phyloP scores from a whole-genome alignment of 768 basidiomycete species.

The Dacryopinax spathularia region DNA sequence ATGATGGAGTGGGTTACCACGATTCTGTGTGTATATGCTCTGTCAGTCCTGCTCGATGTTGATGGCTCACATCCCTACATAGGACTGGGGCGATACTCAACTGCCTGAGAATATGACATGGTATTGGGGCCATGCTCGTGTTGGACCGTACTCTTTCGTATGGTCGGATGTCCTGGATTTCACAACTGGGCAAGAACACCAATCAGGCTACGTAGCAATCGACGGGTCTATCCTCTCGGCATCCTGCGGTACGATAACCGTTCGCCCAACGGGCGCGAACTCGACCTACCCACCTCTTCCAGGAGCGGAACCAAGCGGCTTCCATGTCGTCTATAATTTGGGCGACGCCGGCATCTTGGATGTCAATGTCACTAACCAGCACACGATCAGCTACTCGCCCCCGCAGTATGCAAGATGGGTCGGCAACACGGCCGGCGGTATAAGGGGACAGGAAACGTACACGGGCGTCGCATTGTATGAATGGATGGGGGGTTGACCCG shows the following conservation, averaged over 20 bases:
- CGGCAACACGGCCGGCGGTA: background rate
- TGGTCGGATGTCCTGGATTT: background rate
- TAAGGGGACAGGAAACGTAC: background rate
- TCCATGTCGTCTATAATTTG: background rate
- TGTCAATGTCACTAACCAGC: background rate
- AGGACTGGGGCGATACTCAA: background rate
- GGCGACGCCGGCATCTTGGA: background rate
- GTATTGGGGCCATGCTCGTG: background rate
- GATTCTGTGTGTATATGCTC: background rate
- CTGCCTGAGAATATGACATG: background rate
- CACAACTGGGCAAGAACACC: background rate
- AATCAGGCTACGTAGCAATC: background rate
- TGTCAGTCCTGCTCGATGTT: too few relatives aligned
- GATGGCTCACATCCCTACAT: background rate
- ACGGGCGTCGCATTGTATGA: background rate
- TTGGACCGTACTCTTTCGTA: background rate
- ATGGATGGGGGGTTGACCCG: too few relatives aligned
- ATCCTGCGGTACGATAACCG: background rate
- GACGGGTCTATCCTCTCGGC: background rate
- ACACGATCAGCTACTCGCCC: background rate
- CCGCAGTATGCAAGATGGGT: background rate
- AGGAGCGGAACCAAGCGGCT: background rate
- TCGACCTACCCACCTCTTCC: background rate
- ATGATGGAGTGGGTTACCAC: background rate
- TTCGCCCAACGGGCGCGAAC: background rate